Conservation (phyloP, 192 early-diverging fungal genomes). For the Backusella australiensis region DNA sequence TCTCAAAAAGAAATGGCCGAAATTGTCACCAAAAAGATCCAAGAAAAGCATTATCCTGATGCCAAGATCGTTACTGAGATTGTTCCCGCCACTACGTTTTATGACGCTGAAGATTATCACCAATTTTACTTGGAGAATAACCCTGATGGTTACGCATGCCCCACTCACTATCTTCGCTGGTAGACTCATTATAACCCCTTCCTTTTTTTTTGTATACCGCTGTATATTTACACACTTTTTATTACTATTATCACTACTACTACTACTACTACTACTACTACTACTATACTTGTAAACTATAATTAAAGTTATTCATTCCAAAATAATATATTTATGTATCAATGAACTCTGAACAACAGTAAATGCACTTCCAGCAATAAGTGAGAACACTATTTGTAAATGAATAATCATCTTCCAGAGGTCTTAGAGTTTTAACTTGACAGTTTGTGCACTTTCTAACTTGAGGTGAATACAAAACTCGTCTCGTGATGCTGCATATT, state of each 20-base stretch:
- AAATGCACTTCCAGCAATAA: slow-evolving; percentile 9
- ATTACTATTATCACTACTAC: neutral
- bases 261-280: neutral
- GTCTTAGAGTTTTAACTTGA: slow-evolving; percentile 12
- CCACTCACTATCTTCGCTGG: slow-evolving; percentile 46
- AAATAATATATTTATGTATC: neutral
- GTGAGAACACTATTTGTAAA: slow-evolving; percentile 9
- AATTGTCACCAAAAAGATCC: slow-evolving; percentile 57
- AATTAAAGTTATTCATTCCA: neutral
- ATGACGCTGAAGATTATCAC: slow-evolving; percentile 81
- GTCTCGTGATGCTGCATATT: slow-evolving; percentile 15
- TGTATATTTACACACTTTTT: neutral
- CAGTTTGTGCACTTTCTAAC: slow-evolving; percentile 12
- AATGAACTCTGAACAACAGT: slow-evolving; percentile 1
- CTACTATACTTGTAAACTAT: neutral
- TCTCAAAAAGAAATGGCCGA: slow-evolving; percentile 75
- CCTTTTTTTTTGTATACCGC: neutral
- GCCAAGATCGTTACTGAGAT: slow-evolving; percentile 67
- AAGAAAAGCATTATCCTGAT: slow-evolving; percentile 55
- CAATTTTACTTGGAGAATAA: slow-evolving; percentile 60
- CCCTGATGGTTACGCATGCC: slow-evolving; percentile 71
- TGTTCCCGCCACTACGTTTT: slow-evolving; percentile 65
- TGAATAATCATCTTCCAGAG: neutral
- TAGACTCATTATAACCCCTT: slow-evolving; percentile 11
- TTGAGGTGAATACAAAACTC: slow-evolving; percentile 3